Evolutionary conservation across 202 grass and related monocot genomes (phyloP).

Genomic region (Panicum hallii): DNA sequence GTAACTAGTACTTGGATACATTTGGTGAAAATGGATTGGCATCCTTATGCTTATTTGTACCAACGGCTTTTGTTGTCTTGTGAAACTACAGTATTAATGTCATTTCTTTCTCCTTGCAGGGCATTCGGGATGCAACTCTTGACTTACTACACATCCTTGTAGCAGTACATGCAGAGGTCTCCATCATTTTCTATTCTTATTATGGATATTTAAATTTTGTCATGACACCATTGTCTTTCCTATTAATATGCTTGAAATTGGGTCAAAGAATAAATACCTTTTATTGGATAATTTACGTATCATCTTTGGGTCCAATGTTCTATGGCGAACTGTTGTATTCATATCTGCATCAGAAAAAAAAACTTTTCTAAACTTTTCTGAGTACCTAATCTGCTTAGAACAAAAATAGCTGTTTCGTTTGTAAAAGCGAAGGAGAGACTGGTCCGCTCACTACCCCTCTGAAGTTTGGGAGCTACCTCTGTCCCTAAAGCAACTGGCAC

Average conservation of each 20-base stretch:
- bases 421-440: background rate
- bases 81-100: background rate
- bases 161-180: slow-evolving; percentile 95
- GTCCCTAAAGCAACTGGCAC: background rate
- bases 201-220: slow-evolving; percentile 40
- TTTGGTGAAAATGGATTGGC: background rate
- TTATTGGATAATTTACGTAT: slow-evolving; percentile 8
- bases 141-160: slow-evolving; percentile 98
- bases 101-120: slow-evolving; percentile 61
- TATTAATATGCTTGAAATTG: slow-evolving; percentile 38
- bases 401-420: background rate
- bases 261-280: background rate
- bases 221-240: slow-evolving; percentile 11
- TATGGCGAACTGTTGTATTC: slow-evolving; percentile 15
- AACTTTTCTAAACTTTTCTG: background rate
- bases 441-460: background rate
- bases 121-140: slow-evolving; percentile 96
- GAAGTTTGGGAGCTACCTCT: background rate
- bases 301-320: slow-evolving; percentile 24
- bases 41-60: slow-evolving; percentile 24
- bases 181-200: slow-evolving; percentile 39
- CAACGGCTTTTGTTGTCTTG: slow-evolving; percentile 23
- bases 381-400: slow-evolving; percentile 15
- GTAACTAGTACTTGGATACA: background rate
- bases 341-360: background rate